Conservation (phyloP, 1,139 yeast genomes). For the Yamadazyma epiphylla region DNA sequence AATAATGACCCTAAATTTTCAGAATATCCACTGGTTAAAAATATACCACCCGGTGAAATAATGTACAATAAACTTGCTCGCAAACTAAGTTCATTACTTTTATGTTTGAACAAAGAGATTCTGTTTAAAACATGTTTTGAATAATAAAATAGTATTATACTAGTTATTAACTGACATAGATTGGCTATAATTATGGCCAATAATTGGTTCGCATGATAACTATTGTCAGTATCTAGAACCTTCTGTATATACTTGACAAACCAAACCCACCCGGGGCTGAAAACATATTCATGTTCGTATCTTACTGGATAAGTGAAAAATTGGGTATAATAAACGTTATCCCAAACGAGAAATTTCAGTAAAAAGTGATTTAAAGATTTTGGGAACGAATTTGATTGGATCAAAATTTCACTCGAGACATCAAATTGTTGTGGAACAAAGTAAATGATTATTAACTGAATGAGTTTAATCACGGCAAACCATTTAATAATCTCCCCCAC, state of each 20-base stretch:
- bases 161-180: slow-evolving; percentile 47
- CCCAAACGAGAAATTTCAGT: slow-evolving; percentile 73
- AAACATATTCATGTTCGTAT: slow-evolving; percentile 90
- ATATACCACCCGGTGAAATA: slow-evolving; percentile 78
- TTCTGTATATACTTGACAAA: slow-evolving; percentile 28
- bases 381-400: slow-evolving; percentile 3
- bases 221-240: slow-evolving; percentile 16
- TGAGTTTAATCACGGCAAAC: slow-evolving; percentile 23
- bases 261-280: slow-evolving; percentile 75
- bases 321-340: slow-evolving; percentile 71
- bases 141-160: slow-evolving; percentile 47
- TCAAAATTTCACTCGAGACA: slow-evolving; percentile 30
- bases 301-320: slow-evolving; percentile 46
- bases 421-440: slow-evolving; percentile 37
- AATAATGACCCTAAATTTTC: slow-evolving; percentile 72
- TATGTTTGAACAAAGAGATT: slow-evolving; percentile 16
- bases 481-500: slow-evolving; percentile 15
- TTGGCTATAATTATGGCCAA: slow-evolving; percentile 49
- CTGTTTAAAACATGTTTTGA: slow-evolving; percentile 33
- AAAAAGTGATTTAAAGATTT: slow-evolving; percentile 15
- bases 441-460: slow-evolving; percentile 28
- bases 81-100: slow-evolving; percentile 22
- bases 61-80: slow-evolving; percentile 47
- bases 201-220: slow-evolving; percentile 42
- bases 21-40: slow-evolving; percentile 70